Conservation (phyloP, 1,284 basidiomycete species). For the Porogramme epimiltina region DNA sequence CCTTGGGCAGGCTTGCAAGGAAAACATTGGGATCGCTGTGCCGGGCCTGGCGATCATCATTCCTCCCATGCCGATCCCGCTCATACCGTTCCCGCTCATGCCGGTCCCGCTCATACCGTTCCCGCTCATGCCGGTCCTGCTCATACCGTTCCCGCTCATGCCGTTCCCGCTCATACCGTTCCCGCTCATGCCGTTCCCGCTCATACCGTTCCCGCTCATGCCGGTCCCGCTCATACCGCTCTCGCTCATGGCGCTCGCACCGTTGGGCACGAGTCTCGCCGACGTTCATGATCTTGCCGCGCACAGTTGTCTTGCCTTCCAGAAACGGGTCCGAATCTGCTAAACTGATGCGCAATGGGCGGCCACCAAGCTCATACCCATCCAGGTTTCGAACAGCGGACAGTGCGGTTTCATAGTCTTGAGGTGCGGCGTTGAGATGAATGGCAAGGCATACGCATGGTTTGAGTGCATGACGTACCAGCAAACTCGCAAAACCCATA, state of each 20-base stretch:
- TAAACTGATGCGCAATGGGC: conserved; percentile 73
- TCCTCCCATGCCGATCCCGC: too few species aligned
- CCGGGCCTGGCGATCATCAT: conserved; percentile 17
- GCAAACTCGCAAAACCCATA: conserved; percentile 98
- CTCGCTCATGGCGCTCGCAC: conserved; percentile 46
- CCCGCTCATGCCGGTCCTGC: too few species aligned
- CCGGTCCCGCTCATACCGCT: conserved; percentile 29
- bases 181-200: too few species aligned
- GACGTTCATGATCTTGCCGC: conserved; percentile 65
- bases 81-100: too few species aligned
- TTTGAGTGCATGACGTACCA: conserved; percentile 77
- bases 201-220: too few species aligned
- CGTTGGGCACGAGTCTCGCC: conserved; percentile 59
- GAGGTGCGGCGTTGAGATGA: not conserved
- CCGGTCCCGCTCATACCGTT: too few species aligned
- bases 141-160: too few species aligned
- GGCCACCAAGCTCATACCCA: conserved; percentile 69
- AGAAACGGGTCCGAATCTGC: conserved; percentile 52
- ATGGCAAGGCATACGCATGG: not conserved
- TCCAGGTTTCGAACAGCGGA: conserved; percentile 81
- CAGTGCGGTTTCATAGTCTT: conserved; percentile 90
- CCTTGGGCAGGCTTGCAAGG: conserved; percentile 72
- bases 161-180: too few species aligned
- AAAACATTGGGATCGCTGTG: conserved; percentile 51
- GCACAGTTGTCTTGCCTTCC: conserved; percentile 53